A percentile compares a stretch with the other conserved stretches of the same genome.
Evolutionary conservation across 2,329 filamentous ascomycete species (phyloP).

Genomic region (Colletotrichum sp.): DNA sequence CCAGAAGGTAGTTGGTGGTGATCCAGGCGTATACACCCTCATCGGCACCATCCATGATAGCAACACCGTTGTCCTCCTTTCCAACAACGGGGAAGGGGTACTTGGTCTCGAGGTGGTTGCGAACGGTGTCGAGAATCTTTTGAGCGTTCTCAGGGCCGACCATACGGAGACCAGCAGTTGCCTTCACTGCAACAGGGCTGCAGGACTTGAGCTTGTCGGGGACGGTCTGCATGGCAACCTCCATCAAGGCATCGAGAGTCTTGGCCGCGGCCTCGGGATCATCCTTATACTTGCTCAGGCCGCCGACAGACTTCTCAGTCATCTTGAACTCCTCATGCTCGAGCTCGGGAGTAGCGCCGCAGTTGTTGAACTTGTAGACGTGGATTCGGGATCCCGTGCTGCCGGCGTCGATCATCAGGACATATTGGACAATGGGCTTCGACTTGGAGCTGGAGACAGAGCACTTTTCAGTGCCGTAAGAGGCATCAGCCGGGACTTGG

Average conservation of each 20-base stretch:
- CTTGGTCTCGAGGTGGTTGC: conserved; percentile 80
- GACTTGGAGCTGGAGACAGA: conserved; percentile 82
- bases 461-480: conserved; percentile 76
- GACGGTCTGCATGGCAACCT: conserved; percentile 82
- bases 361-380: conserved; percentile 99
- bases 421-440: conserved; percentile 96
- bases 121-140: conserved; percentile 85
- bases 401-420: conserved; percentile 97
- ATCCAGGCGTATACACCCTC: conserved; percentile 99
- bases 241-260: conserved; percentile 87
- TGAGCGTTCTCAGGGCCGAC: conserved; percentile 82
- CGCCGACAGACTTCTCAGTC: conserved; percentile 87
- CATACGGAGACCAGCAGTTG: conserved; percentile 90
- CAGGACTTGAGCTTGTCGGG: conserved; percentile 91
- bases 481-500: conserved; percentile 63
- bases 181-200: conserved; percentile 96
- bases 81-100: conserved; percentile 97
- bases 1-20: conserved; percentile 96
- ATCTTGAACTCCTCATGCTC: conserved; percentile 93
- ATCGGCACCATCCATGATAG: conserved; percentile 97
- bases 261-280: conserved; percentile 88
- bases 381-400: conserved; percentile 98
- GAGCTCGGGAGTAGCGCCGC: conserved; percentile 90
- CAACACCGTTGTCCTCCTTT: conserved; percentile 82
- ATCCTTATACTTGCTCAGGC: conserved; percentile 82